A percentile compares a stretch with the other conserved stretches of the same genome.
Conservation (phyloP, 73 alveolate species). For the Stentor coeruleus region DNA sequence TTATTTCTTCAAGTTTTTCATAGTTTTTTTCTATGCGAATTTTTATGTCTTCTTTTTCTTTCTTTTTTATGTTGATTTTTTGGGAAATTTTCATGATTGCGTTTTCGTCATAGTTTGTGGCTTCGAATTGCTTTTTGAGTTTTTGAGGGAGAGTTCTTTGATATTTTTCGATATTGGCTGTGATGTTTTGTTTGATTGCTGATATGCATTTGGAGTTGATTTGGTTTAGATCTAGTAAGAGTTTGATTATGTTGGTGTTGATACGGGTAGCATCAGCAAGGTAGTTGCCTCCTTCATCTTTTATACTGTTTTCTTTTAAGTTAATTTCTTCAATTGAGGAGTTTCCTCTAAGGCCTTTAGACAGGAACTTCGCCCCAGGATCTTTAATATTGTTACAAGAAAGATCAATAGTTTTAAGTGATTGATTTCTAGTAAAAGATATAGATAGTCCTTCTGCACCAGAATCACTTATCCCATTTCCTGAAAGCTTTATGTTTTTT, state of each 20-base stretch:
- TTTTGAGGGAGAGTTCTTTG: neutral
- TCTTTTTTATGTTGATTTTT: neutral
- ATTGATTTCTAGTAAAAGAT: neutral
- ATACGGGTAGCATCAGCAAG: neutral
- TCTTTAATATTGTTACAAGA: neutral
- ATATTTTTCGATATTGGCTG: neutral
- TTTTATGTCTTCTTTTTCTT: neutral
- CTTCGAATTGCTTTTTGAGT: neutral
- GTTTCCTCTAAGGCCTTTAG: neutral
- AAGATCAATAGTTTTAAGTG: neutral
- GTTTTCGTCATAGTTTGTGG: neutral
- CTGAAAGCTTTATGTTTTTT: neutral
- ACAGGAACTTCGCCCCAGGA: constrained; percentile 6
- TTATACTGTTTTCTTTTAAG: neutral
- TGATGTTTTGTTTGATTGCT: neutral
- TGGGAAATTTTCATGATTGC: neutral
- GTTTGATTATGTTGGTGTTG: neutral
- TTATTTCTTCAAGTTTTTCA: neutral
- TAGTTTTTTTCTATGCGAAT: neutral
- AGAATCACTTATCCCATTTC: constrained; percentile 4
- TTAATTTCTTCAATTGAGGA: neutral
- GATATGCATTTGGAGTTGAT: neutral
- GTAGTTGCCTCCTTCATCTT: neutral
- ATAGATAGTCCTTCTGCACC: neutral
- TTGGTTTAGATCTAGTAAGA: neutral